These are phyloP conservation scores for Vigna unguiculata DNA, from an alignment of 306 rosid species.

Conservation along the genomic window DNA sequence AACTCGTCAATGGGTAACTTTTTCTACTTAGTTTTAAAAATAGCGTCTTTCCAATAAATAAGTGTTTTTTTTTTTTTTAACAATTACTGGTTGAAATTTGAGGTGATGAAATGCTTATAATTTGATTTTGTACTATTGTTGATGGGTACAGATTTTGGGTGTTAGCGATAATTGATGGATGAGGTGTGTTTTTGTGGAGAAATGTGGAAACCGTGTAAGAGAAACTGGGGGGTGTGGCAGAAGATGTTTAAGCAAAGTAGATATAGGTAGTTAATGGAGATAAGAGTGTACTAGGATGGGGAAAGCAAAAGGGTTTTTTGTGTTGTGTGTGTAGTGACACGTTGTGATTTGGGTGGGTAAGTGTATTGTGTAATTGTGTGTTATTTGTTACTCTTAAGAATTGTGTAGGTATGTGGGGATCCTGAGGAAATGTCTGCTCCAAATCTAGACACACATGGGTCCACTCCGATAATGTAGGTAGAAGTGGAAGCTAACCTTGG, in stretches of 20 bases:
- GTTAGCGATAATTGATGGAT: constrained; percentile 18
- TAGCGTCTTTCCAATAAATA: too few relatives aligned
- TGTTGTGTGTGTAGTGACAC: constrained; percentile 36
- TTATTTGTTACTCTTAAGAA: constrained; percentile 47
- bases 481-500: constrained; percentile 64
- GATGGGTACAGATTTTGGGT: neutral
- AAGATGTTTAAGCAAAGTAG: constrained; percentile 22
- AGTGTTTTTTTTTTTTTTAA: too few relatives aligned
- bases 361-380: constrained; percentile 40
- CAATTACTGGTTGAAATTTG: too few relatives aligned
- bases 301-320: constrained; percentile 37
- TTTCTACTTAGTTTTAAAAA: too few relatives aligned
- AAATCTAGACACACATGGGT: constrained; percentile 51
- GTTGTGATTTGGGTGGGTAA: constrained; percentile 26
- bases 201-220: constrained; percentile 36
- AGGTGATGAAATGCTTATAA: too few relatives aligned
- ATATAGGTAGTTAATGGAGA: too few relatives aligned
- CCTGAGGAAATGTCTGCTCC: constrained; percentile 51
- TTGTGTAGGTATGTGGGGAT: constrained; percentile 53
- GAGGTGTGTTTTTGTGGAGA: constrained; percentile 12
- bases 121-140: too few relatives aligned
- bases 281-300: neutral
- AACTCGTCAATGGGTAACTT: too few relatives aligned
- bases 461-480: constrained; percentile 44
- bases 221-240: constrained; percentile 9